Evolutionary conservation across 257 asterid genomes (phyloP), one percentile per base, ranked within the genome.

Genomic region (Jacaranda mimosifolia): DNA sequence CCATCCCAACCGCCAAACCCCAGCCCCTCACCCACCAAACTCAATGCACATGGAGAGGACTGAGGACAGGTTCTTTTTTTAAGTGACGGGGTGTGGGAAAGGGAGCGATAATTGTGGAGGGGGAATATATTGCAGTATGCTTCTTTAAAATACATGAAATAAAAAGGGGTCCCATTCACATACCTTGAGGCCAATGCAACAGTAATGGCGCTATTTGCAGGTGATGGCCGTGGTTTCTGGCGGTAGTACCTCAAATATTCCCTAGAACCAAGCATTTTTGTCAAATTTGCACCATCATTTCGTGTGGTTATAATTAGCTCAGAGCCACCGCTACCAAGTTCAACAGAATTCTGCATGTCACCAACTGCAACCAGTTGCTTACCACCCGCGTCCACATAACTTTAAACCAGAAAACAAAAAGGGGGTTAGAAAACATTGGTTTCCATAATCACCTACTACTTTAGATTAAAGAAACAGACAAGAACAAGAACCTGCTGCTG

Each of bases 261-360:
- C 80, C 97, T 90, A n/a, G 98, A 96, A n/a, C 99, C 98, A 18
- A 96, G 91, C 85, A 88, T 91, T 86, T 57, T 93, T 49, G 90
- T 88, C 49, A 72, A 72, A 39, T 57, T 80, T 32, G 85, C 63
- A 74, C 91, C 82, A 13, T 80, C 80, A 53, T 32, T 78, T 36
- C 72, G 69, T 60, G 55, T 82, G 74, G 91, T 88, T 72, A 93
- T 87, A 70, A 96, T 59, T 60, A 93, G 90, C 90, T 96, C 99
- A 5, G 98, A 79, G 59, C 97, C 32, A 26, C 32, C 94, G 63
- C 86, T 80, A 79, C 95, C 93, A 68, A 96, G 89, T 78, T 90
- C 88, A 74, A 90, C 83, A n/a, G 55, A 80, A 59, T 82, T 86
- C 81, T 85, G 77, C 59, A 32, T 32, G 80, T 77, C 91, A 83